Base-by-base conservation (phyloP, 2,329 filamentous ascomycete genomes). In the Aspergillus sp. region DNA sequence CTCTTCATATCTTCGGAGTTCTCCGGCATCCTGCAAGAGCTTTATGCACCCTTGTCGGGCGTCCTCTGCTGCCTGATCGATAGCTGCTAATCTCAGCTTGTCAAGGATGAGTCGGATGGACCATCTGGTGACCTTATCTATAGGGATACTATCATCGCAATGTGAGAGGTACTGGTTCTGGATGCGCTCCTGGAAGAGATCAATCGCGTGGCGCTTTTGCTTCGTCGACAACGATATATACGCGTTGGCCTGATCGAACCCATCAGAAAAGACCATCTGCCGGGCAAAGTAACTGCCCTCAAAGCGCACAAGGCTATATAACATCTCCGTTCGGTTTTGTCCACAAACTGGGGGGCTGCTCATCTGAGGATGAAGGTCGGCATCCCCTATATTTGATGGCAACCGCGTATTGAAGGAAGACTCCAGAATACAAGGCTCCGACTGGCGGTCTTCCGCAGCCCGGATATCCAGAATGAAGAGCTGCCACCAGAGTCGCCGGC, bases 401-500 rank as follows among this genome's bases (percentile, higher is more conserved):
- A 67, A 21, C 4, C 41, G 23, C 1, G 60, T 62, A 24, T 59
- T 54, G 48, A 61, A 62, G 2, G 55, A 43, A 2, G 57, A 55
- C 23, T 63, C 59, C 2, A 52, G 33, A 23, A 66, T 64, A 11
- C 41, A 49, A 2, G 61, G 64, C 2, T 53, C 48, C 1, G 55
- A 56, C 2, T 45, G 52, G 17, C 57, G 41, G 23, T 63, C 58
- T 17, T 68, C 62, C 1, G 64, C 60, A 7, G 52, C 58, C 4
- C 56, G 62, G 11, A 61, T 41, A 33, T 68, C 66, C 8, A 68
- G 44, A 3, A 56, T 59, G 14, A 53, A 65, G 2, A 68, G 57
- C n/a, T 68, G 62, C 66, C 66, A 67, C 66, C 66, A 68, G 14
- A 68, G 56, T n/a, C 64, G 61, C 24, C 62, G 61, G 2, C 59